Conservation (phyloP, 179 eudicot genomes). For the Beta corolliflora region DNA sequence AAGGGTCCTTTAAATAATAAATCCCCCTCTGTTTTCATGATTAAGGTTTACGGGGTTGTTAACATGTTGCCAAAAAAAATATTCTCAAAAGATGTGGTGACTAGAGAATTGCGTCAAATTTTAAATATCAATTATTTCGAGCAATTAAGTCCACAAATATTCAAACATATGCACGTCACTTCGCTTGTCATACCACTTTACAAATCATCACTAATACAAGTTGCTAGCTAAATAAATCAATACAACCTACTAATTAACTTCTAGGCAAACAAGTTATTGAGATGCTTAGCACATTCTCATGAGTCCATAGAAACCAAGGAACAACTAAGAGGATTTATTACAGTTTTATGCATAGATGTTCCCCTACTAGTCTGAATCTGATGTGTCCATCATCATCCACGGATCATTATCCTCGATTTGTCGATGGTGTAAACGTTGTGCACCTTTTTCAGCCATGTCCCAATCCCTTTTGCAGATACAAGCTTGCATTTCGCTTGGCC, state of each 20-base stretch:
- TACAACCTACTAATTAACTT: neutral
- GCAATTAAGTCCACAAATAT: too few relatives aligned
- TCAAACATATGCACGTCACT: neutral
- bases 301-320: neutral
- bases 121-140: too few relatives aligned
- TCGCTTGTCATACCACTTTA: neutral
- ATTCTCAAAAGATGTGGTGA: too few relatives aligned
- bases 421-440: neutral
- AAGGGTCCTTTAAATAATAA: too few relatives aligned
- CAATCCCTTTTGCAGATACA: conserved; percentile 23
- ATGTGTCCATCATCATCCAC: neutral
- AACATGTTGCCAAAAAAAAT: too few relatives aligned
- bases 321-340: neutral
- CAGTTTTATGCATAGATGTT: neutral
- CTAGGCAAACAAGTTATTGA: neutral
- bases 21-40: too few relatives aligned
- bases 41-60: too few relatives aligned
- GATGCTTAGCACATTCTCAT: neutral
- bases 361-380: neutral
- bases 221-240: neutral
- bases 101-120: too few relatives aligned
- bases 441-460: conserved; percentile 6
- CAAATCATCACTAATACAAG: neutral
- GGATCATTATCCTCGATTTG: neutral
- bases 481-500: neutral